These are phyloP conservation scores for Solanum gracilifrons DNA, from an alignment of 257 asterid species.

Conservation along the genomic window DNA sequence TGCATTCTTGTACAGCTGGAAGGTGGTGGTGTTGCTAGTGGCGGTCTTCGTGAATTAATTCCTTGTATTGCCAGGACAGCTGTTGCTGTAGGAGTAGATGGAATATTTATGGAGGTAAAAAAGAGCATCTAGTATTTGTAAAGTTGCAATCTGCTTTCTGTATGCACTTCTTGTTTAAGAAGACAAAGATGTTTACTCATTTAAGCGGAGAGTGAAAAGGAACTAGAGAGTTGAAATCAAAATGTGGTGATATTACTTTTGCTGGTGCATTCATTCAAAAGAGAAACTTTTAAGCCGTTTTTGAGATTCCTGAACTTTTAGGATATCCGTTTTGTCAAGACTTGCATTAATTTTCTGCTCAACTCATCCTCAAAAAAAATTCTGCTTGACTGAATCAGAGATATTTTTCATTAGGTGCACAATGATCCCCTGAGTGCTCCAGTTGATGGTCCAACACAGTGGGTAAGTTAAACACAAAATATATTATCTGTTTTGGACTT, in stretches of 20 bases:
- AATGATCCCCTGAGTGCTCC: conserved; percentile 85
- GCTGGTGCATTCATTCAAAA: neutral
- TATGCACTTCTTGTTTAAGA: neutral
- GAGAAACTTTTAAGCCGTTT: neutral
- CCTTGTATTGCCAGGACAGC: conserved; percentile 98
- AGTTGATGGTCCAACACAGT: conserved; percentile 98
- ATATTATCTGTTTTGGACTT: neutral
- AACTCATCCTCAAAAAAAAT: neutral
- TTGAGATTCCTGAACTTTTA: neutral
- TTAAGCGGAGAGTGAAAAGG: neutral
- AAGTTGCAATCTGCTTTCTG: neutral
- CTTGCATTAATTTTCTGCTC: neutral
- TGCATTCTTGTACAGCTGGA: conserved; percentile 46
- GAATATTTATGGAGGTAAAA: conserved; percentile 94
- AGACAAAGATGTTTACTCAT: neutral
- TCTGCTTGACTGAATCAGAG: neutral
- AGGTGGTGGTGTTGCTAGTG: conserved; percentile 99
- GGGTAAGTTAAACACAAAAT: conserved; percentile 44
- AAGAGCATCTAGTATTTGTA: neutral
- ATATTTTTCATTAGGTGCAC: conserved; percentile 48
- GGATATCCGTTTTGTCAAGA: neutral
- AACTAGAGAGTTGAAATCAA: neutral
- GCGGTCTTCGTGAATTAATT: conserved; percentile 91
- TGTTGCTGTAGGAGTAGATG: conserved; percentile 93
- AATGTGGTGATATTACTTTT: neutral